Conservation (phyloP, 2,329 filamentous ascomycete genomes). For the Fusarium decemcellulare region DNA sequence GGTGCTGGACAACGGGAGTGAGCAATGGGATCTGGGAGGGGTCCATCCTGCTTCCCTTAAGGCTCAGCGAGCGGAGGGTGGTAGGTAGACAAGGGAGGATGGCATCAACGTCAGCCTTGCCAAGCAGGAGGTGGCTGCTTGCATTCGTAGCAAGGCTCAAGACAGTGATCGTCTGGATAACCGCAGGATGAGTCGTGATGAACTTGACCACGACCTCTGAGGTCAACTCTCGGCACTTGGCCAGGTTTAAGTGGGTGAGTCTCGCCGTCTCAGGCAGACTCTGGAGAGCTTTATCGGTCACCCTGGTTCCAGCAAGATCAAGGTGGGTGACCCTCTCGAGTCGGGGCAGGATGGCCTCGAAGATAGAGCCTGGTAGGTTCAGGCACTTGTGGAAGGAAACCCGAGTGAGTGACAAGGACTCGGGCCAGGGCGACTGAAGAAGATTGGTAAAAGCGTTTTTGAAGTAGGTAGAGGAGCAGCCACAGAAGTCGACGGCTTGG, state of each 20-base stretch:
- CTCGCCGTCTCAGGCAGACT: constrained; percentile 79
- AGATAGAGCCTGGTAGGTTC: constrained; percentile 76
- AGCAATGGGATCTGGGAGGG: constrained; percentile 74
- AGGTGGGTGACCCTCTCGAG: constrained; percentile 80
- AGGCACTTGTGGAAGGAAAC: constrained; percentile 86
- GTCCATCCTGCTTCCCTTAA: constrained; percentile 82
- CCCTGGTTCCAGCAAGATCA: constrained; percentile 83
- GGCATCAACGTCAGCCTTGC: constrained; percentile 73
- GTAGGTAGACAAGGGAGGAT: constrained; percentile 76
- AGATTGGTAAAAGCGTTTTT: constrained; percentile 74
- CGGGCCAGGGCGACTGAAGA: constrained; percentile 66
- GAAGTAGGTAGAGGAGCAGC: constrained; percentile 78
- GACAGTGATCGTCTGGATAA: constrained; percentile 74
- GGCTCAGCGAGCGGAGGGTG: constrained; percentile 79
- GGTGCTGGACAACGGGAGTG: constrained; percentile 73
- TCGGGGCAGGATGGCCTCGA: constrained; percentile 80
- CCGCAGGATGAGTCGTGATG: constrained; percentile 78
- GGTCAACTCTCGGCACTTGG: constrained; percentile 80
- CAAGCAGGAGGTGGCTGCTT: constrained; percentile 79
- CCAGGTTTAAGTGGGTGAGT: constrained; percentile 83
- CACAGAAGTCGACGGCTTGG: constrained; percentile 82
- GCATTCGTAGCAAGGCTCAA: constrained; percentile 82
- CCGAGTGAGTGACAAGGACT: constrained; percentile 72
- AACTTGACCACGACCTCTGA: constrained; percentile 79
- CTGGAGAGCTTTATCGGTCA: constrained; percentile 79